Conservation (phyloP, 768 basidiomycete genomes). For the Boletus tomentosulus region DNA sequence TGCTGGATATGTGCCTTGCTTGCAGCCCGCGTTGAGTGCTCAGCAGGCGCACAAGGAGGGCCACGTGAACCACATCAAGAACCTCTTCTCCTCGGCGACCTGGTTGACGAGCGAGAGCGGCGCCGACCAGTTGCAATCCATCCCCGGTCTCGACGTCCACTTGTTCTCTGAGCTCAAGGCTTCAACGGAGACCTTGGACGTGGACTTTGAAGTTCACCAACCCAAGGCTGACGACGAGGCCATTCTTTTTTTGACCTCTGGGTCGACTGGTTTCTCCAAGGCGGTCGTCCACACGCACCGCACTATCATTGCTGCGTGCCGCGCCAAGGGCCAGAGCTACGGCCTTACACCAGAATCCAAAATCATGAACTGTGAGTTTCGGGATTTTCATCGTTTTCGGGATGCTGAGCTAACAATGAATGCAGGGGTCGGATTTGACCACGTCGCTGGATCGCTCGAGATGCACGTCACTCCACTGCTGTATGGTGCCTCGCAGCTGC, state of each 20-base stretch:
- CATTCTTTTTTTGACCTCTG: slow-evolving; percentile 37
- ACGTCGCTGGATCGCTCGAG: slow-evolving; percentile 42
- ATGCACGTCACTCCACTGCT: slow-evolving; percentile 37
- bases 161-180: slow-evolving; percentile 15
- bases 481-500: slow-evolving; percentile 26
- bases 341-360: slow-evolving; percentile 30
- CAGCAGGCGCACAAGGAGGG: slow-evolving; percentile 30
- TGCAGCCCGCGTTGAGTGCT: slow-evolving; percentile 31
- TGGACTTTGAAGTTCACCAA: slow-evolving; percentile 16
- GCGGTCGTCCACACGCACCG: slow-evolving; percentile 15
- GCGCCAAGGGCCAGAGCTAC: slow-evolving; percentile 34
- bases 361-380: slow-evolving; percentile 37
- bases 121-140: slow-evolving; percentile 15
- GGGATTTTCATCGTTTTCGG: background rate
- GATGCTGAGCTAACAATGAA: background rate
- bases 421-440: slow-evolving; percentile 42
- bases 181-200: slow-evolving; percentile 1
- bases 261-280: slow-evolving; percentile 43
- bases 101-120: slow-evolving; percentile 29
- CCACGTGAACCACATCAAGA: slow-evolving; percentile 26
- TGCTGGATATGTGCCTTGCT: slow-evolving; percentile 29
- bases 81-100: slow-evolving; percentile 26
- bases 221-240: slow-evolving; percentile 27
- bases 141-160: slow-evolving; percentile 16
- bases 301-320: slow-evolving; percentile 34